Percentiles rank a stretch among this genome's conserved stretches.
These are phyloP conservation scores for Pyracantha coccinea DNA, from an alignment of 331 rosid species.

Conservation along the genomic window DNA sequence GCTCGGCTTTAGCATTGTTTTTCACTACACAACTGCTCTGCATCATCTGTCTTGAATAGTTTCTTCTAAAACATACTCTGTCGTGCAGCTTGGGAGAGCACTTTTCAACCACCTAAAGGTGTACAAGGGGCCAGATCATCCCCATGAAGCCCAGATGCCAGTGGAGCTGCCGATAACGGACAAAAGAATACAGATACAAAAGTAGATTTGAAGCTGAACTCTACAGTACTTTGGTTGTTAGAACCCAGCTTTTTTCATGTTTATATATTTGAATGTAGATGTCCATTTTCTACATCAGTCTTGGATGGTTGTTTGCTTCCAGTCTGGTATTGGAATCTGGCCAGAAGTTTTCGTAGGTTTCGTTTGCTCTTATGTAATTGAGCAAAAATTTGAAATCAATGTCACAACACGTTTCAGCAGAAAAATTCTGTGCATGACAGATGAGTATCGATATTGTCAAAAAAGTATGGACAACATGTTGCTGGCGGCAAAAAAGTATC, in stretches of 20 bases:
- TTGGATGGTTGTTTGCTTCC: neutral
- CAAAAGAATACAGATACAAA: constrained; percentile 56
- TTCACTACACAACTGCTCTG: neutral
- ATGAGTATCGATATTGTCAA: neutral
- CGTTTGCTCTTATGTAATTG: neutral
- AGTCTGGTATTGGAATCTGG: neutral
- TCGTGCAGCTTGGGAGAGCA: constrained; percentile 84
- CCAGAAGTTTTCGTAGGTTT: neutral
- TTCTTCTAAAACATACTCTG: constrained; percentile 12
- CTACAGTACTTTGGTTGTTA: neutral
- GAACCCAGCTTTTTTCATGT: constrained; percentile 21
- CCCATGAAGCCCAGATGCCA: constrained; percentile 86
- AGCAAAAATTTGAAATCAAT: neutral
- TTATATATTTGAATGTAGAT: neutral
- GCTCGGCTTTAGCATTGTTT: neutral
- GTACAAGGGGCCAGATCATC: constrained; percentile 82
- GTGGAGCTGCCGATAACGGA: constrained; percentile 73
- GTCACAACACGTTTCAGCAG: neutral
- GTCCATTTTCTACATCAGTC: neutral
- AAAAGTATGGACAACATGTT: no score
- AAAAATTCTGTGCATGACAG: neutral
- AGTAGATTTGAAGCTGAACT: constrained; percentile 27
- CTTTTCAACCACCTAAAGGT: constrained; percentile 93
- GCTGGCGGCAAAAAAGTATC: no score
- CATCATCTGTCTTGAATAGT: neutral